Evolutionary conservation across 2,329 filamentous ascomycete genomes (phyloP), one percentile per base, ranked within the genome.

Genomic region (Cladosporium sp.): DNA sequence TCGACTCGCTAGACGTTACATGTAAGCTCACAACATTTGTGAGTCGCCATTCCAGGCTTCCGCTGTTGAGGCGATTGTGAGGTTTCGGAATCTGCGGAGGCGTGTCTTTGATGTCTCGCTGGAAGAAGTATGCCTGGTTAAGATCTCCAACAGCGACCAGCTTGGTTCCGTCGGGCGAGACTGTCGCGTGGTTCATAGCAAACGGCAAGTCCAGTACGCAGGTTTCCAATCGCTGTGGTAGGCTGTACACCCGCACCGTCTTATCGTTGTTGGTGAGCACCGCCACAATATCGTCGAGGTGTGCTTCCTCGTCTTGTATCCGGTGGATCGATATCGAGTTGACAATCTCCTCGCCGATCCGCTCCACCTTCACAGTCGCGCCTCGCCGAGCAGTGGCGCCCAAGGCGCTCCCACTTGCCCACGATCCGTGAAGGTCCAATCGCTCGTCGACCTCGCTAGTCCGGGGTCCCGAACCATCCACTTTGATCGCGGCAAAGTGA

Each of bases 141-240:
- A 93, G 90, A 75, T 99, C 95, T 49, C 94, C 91, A 52, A 98
- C 91, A 1, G 93, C 91, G 6, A 93, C 85, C 23, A 98, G 83
- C 12, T 94, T 80, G 23, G 84, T 86, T 0, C 93, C 94, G 75
- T 97, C 91, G 0, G 94, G 95, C 7, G 94, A 97, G 62, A 99
- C 89, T n/a, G 93, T 87, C 37, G 93, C 92, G 74, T 96, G 92
- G 73, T 99, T 99, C 81, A 98, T 94, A 69, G 89, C 91, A 74
- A 94, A 91, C 5, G 91, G 89, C 69, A 96, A 89, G 4, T 86
- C 84, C 62, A 97, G 81, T 52, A 88, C 84, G 64, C 91, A 88
- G 26, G 96, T 79, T 40, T 90, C 83, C 67, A 90, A 83, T 16
- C 88, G 86, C 62, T 89, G 86, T 31, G 86, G 82, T 23, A 98